Evolutionary conservation across 306 rosid species (phyloP).

Genomic region (Malus sylvestris): DNA sequence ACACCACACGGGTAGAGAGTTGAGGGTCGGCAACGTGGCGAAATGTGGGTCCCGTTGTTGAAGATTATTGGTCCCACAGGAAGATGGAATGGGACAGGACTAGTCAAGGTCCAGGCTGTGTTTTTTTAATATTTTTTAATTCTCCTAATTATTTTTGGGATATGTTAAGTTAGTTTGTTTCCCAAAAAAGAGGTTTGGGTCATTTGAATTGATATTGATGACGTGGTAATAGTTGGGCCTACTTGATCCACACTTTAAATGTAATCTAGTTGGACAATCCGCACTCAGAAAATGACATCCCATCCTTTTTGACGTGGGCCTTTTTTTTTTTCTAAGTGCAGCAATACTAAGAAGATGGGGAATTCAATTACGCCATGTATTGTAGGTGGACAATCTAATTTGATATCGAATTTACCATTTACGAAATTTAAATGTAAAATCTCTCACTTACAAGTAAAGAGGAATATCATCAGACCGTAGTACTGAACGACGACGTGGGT

Average conservation of each 20-base stretch:
- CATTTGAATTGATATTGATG: background rate
- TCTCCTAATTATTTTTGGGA: too few relatives aligned
- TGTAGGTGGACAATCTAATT: fast-evolving
- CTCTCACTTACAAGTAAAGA: too few relatives aligned
- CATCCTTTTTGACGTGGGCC: too few relatives aligned
- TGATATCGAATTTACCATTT: fast-evolving
- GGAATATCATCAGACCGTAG: fast-evolving
- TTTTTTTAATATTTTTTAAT: too few relatives aligned
- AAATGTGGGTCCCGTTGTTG: background rate
- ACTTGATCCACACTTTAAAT: background rate
- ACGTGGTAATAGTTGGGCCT: background rate
- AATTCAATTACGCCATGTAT: fast-evolving
- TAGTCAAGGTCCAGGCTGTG: background rate
- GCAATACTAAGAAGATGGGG: fast-evolving
- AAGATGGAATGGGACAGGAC: background rate
- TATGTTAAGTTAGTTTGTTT: too few relatives aligned
- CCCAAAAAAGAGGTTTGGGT: background rate
- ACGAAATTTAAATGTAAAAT: too few relatives aligned
- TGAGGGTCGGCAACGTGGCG: background rate
- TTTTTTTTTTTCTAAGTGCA: too few relatives aligned
- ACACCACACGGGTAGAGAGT: background rate
- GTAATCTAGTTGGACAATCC: background rate
- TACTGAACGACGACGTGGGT: too few relatives aligned
- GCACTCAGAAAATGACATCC: background rate
- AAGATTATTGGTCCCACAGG: background rate